These are phyloP conservation scores for Dendryphion nanum DNA, from an alignment of 2,329 filamentous ascomycete species.

Conservation along the genomic window DNA sequence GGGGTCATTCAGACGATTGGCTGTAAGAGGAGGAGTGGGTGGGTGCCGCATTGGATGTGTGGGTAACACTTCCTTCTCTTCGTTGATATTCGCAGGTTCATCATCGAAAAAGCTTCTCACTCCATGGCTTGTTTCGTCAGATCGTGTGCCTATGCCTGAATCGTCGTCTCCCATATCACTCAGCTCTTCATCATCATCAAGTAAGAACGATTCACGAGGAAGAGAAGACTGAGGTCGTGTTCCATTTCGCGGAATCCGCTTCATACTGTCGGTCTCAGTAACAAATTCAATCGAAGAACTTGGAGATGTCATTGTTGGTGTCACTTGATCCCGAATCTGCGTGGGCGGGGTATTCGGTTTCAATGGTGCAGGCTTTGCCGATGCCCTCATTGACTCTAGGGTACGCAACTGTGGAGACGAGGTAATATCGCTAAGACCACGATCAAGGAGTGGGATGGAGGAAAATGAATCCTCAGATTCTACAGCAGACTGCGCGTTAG, in stretches of 20 bases:
- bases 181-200: constrained; percentile 54
- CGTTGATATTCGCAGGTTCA: constrained; percentile 38
- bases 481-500: constrained; percentile 41
- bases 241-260: constrained; percentile 45
- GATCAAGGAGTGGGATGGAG: constrained; percentile 73
- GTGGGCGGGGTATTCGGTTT: constrained; percentile 17
- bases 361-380: constrained; percentile 38
- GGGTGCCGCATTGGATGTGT: constrained; percentile 38
- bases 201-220: constrained; percentile 46
- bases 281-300: constrained; percentile 52
- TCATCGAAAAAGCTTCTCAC: constrained; percentile 52
- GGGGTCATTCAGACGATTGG: constrained; percentile 27
- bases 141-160: constrained; percentile 49
- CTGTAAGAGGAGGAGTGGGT: constrained; percentile 46
- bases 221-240: constrained; percentile 38
- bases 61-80: constrained; percentile 24
- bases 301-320: constrained; percentile 33
- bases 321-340: constrained; percentile 12
- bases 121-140: constrained; percentile 37
- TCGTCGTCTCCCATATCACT: constrained; percentile 53
- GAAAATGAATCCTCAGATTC: constrained; percentile 73
- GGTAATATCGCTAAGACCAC: constrained; percentile 47
- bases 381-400: constrained; percentile 49
- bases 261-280: constrained; percentile 52
- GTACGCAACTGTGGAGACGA: constrained; percentile 16